Evolutionary conservation across 352 stramenopile genomes (phyloP).

Genomic region (Phytopythium ostracodes): DNA sequence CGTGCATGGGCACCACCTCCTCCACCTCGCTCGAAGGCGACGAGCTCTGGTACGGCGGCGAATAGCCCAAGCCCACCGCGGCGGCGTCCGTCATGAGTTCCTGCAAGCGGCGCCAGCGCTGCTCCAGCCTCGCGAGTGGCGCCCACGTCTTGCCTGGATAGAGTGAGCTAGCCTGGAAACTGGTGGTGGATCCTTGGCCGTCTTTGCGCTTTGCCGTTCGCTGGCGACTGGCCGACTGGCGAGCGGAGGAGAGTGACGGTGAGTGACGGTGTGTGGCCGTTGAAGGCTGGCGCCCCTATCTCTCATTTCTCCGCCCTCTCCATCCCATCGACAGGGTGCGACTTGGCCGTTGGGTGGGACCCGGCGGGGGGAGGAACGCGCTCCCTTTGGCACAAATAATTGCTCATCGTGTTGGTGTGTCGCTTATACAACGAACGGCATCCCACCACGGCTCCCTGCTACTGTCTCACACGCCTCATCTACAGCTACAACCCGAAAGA

Average conservation of each 20-base stretch:
- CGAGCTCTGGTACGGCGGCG: not conserved
- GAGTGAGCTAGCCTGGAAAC: too few relatives aligned
- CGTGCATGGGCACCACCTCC: conserved; percentile 1
- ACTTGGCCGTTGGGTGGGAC: not conserved
- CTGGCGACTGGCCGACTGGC: not conserved
- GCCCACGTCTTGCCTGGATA: not conserved
- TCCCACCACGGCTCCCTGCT: not conserved
- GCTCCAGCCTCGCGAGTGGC: not conserved
- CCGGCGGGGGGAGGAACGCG: not conserved
- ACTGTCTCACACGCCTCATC: not conserved
- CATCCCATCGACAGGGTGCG: not conserved
- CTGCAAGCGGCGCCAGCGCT: conserved; percentile 1
- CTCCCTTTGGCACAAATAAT: not conserved
- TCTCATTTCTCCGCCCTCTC: not conserved
- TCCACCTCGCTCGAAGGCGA: not conserved
- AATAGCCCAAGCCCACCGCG: not conserved
- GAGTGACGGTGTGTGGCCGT: too few relatives aligned
- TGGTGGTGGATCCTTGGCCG: not conserved
- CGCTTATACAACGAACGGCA: conserved; percentile 8
- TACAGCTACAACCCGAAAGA: not conserved
- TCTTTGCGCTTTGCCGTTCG: not conserved
- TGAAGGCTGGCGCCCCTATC: not conserved
- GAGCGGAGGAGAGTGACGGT: not conserved
- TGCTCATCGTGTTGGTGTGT: not conserved
- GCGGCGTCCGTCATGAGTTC: conserved; percentile 1